Evolutionary conservation across 257 asterid species (phyloP).

Genomic region (Solanum sejunctum): DNA sequence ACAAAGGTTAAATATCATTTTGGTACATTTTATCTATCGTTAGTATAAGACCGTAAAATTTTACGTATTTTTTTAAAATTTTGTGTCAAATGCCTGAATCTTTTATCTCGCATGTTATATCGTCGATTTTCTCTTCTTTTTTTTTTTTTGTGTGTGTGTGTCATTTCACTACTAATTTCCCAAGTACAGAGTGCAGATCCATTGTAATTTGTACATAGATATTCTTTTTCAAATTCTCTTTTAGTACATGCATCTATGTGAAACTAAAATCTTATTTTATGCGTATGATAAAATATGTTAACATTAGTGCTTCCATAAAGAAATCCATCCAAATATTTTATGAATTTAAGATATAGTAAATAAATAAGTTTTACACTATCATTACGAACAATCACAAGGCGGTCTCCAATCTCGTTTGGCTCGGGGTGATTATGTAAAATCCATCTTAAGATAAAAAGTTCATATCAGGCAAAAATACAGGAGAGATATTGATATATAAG

Average conservation of each 20-base stretch:
- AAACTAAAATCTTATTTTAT: neutral
- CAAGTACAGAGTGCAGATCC: neutral
- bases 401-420: no score
- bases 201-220: neutral
- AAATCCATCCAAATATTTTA: neutral
- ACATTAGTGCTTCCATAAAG: neutral
- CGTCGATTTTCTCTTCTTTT: neutral
- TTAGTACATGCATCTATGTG: neutral
- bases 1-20: neutral
- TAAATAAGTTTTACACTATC: neutral
- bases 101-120: neutral
- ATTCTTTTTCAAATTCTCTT: neutral
- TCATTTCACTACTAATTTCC: neutral
- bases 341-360: neutral
- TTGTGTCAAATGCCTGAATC: neutral
- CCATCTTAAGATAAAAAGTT: no score
- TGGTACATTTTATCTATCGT: neutral
- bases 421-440: no score
- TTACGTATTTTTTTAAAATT: neutral
- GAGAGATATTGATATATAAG: no score
- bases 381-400: neutral
- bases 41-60: neutral
- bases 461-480: no score
- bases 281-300: neutral
- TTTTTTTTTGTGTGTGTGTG: neutral